Evolutionary conservation across 78 protist genomes (phyloP).

Genomic region (Dictyostelium intermedium): DNA sequence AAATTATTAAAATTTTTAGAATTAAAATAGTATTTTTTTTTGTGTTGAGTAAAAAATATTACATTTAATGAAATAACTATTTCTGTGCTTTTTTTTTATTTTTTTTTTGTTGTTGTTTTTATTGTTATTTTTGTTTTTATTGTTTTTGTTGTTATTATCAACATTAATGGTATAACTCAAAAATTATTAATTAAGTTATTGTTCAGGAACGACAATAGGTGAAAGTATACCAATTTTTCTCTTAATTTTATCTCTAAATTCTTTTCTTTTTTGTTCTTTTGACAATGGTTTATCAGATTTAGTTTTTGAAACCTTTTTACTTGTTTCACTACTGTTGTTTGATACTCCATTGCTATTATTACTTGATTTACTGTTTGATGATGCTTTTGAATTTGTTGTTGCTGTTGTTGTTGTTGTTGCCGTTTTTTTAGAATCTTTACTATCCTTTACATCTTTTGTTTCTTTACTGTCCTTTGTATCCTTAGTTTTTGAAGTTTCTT

Average conservation of each 20-base stretch:
- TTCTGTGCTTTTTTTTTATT: too few species aligned
- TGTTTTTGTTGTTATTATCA: not conserved
- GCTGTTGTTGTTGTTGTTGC: not conserved
- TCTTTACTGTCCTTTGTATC: not conserved
- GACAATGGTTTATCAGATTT: not conserved
- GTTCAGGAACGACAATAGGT: not conserved
- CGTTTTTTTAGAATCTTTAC: not conserved
- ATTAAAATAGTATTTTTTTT: too few species aligned
- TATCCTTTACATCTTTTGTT: not conserved
- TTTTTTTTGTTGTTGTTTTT: too few species aligned
- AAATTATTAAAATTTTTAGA: too few species aligned
- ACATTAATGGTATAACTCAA: too few species aligned
- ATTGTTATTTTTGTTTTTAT: too few species aligned
- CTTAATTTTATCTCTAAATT: not conserved
- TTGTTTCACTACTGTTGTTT: not conserved
- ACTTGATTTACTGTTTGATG: not conserved
- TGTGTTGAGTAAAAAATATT: too few species aligned
- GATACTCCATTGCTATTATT: not conserved
- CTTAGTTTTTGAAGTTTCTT: too few species aligned
- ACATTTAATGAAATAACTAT: too few species aligned
- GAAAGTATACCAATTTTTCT: not conserved
- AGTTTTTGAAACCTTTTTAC: not conserved
- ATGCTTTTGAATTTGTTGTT: not conserved
- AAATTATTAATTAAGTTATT: not conserved
- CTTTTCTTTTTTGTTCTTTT: conserved; percentile 12